A percentile compares a stretch with the other conserved stretches of the same genome.
Evolutionary conservation across 2,329 filamentous ascomycete species (phyloP).

Genomic region (Ceratocystis alfenasii): DNA sequence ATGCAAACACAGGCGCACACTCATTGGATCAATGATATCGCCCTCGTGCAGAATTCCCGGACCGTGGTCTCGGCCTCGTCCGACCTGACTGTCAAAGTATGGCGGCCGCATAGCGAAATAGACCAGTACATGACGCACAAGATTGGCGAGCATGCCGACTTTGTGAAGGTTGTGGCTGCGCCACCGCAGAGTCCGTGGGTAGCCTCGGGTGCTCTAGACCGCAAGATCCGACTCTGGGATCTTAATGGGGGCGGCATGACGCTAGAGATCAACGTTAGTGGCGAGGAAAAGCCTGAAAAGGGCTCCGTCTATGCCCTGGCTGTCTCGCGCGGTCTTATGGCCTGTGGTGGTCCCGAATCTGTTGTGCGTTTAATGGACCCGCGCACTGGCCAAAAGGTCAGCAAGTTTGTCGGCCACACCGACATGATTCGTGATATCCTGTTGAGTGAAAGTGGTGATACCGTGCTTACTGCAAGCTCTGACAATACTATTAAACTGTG

Average conservation of each 20-base stretch:
- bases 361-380: constrained; percentile 88
- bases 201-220: constrained; percentile 83
- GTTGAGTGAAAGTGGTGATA: constrained; percentile 78
- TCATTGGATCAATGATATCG: constrained; percentile 92
- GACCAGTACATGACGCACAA: constrained; percentile 46
- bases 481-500: constrained; percentile 97
- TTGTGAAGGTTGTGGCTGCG: constrained; percentile 85
- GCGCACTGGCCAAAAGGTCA: constrained; percentile 75
- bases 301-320: constrained; percentile 89
- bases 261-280: constrained; percentile 71
- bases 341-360: constrained; percentile 87
- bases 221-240: constrained; percentile 89
- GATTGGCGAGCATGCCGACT: constrained; percentile 88
- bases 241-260: constrained; percentile 75
- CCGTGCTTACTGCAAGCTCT: constrained; percentile 83
- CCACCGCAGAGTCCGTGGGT: constrained; percentile 63
- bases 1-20: constrained; percentile 64
- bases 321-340: constrained; percentile 67
- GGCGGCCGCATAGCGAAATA: constrained; percentile 60
- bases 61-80: constrained; percentile 82
- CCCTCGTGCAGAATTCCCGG: constrained; percentile 62
- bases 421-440: constrained; percentile 88
- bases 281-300: constrained; percentile 76
- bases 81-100: constrained; percentile 86
- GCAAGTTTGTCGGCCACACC: constrained; percentile 92